These are phyloP conservation scores for Cystobasidium slooffiae DNA, from an alignment of 1,284 basidiomycete species.

Conservation along the genomic window DNA sequence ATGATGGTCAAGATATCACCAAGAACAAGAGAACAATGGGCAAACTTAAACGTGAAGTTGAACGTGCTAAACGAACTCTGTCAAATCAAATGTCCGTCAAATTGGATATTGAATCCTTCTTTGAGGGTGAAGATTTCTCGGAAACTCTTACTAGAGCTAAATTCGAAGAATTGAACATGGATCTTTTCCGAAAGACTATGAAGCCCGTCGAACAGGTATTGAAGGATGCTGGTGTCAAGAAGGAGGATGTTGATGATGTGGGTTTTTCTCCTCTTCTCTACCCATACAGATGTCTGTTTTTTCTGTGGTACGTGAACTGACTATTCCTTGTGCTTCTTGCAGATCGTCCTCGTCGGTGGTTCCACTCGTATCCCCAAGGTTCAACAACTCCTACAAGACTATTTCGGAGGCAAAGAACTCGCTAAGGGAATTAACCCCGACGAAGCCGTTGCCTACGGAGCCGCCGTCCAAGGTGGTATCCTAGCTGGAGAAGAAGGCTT, in stretches of 20 bases:
- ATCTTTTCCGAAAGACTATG: conserved; percentile 98
- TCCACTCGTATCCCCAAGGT: conserved; percentile 99
- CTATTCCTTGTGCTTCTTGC: conserved; percentile 46
- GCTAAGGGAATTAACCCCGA: conserved; percentile 90
- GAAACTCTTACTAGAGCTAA: conserved; percentile 97
- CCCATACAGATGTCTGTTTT: not conserved
- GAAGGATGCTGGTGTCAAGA: conserved; percentile 96
- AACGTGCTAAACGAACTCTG: conserved; percentile 98
- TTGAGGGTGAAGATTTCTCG: conserved; percentile 93
- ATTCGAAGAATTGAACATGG: conserved; percentile 98
- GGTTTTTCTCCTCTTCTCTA: conserved; percentile 58
- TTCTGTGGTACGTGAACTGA: not conserved
- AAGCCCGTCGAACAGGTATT: conserved; percentile 98
- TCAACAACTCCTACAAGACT: conserved; percentile 93
- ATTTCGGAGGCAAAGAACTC: conserved; percentile 80
- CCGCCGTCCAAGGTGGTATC: conserved; percentile 97
- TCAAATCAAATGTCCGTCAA: conserved; percentile 74
- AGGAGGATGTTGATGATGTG: conserved; percentile 88
- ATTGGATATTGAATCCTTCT: conserved; percentile 82
- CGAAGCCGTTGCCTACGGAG: conserved; percentile 97
- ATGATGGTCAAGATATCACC: conserved; percentile 77
- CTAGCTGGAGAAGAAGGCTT: conserved; percentile 96
- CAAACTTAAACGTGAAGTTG: conserved; percentile 97
- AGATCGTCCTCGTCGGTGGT: conserved; percentile 80
- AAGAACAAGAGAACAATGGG: conserved; percentile 73